Percentiles rank a stretch among this genome's conserved stretches.
These are phyloP conservation scores for Hibiscus trionum DNA, from an alignment of 345 rosid genomes.

Conservation along the genomic window DNA sequence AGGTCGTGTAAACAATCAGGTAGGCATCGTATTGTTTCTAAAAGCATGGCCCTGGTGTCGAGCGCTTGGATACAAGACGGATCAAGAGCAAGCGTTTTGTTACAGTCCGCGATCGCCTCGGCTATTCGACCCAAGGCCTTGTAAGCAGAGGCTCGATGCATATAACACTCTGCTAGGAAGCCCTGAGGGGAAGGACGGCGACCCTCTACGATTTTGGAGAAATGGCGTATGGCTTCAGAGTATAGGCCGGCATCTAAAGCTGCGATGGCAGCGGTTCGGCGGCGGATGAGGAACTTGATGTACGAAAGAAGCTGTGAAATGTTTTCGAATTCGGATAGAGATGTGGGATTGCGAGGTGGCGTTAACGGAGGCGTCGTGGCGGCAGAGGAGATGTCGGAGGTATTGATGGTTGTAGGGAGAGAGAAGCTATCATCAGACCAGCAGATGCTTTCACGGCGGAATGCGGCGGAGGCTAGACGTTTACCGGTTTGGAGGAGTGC, in stretches of 20 bases:
- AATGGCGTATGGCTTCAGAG: conserved; percentile 88
- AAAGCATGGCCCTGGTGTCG: conserved; percentile 73
- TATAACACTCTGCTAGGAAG: conserved; percentile 80
- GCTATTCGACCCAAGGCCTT: conserved; percentile 68
- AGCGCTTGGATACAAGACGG: conserved; percentile 83
- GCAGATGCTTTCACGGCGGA: conserved; percentile 78
- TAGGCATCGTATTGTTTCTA: conserved; percentile 72
- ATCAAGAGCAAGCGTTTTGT: conserved; percentile 76
- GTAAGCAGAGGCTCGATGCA: conserved; percentile 78
- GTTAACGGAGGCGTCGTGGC: conserved; percentile 23
- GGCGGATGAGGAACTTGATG: conserved; percentile 81
- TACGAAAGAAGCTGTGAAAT: conserved; percentile 61
- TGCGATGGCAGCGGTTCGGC: conserved; percentile 80
- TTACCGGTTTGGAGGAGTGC: conserved; percentile 85
- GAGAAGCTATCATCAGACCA: conserved; percentile 92
- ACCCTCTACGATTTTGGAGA: conserved; percentile 78
- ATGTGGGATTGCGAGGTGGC: conserved; percentile 17
- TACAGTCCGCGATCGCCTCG: conserved; percentile 84
- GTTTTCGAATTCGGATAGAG: conserved; percentile 40
- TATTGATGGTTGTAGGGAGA: conserved; percentile 22
- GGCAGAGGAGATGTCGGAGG: conserved; percentile 18
- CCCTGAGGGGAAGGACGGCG: conserved; percentile 87
- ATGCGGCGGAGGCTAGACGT: conserved; percentile 87
- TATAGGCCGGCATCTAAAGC: conserved; percentile 75
- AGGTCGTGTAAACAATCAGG: conserved; percentile 91